Conservation (phyloP, 768 basidiomycete species). For the Boletellus emodensis region DNA sequence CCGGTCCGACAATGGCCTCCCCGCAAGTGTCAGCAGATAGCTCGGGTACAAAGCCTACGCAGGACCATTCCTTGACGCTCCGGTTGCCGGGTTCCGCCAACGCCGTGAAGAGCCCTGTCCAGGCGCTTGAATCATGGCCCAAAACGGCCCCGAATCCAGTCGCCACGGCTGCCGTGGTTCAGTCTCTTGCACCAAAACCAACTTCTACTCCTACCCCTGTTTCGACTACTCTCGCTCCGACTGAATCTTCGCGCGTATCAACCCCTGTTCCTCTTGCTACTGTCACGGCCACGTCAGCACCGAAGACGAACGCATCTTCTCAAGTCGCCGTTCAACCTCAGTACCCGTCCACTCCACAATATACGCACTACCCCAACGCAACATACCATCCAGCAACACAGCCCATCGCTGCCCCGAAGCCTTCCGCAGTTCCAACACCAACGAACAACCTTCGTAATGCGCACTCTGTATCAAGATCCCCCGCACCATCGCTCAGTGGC, state of each 20-base stretch:
- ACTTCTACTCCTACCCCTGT: slow-evolving; percentile 16
- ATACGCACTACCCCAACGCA: slow-evolving; percentile 54
- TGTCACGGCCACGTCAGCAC: slow-evolving; percentile 6
- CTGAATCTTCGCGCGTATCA: slow-evolving; percentile 19
- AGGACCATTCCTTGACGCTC: slow-evolving; percentile 23
- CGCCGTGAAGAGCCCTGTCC: slow-evolving; percentile 20
- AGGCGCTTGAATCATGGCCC: slow-evolving; percentile 17
- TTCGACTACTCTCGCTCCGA: slow-evolving; percentile 20
- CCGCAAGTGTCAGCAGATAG: slow-evolving; percentile 14
- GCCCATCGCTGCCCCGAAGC: slow-evolving; percentile 23
- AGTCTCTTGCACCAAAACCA: slow-evolving; percentile 24
- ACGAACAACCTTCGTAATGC: slow-evolving; percentile 18
- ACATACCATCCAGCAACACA: slow-evolving; percentile 38
- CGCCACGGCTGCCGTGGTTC: slow-evolving; percentile 11
- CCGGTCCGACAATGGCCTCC: slow-evolving; percentile 12
- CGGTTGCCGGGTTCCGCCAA: slow-evolving; percentile 20
- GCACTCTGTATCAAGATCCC: slow-evolving; percentile 32
- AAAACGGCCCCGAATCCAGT: slow-evolving; percentile 15
- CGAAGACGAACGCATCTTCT: slow-evolving; percentile 22
- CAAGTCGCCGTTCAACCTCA: slow-evolving; percentile 26
- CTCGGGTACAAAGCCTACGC: slow-evolving; percentile 10
- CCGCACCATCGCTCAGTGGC: slow-evolving; percentile 29
- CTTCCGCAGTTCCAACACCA: slow-evolving; percentile 8
- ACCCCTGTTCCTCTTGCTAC: slow-evolving; percentile 17
- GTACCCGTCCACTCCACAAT: slow-evolving; percentile 32